phyloP scores from a whole-genome alignment of 352 stramenopile species.

The Pseudoperonospora humuli region DNA sequence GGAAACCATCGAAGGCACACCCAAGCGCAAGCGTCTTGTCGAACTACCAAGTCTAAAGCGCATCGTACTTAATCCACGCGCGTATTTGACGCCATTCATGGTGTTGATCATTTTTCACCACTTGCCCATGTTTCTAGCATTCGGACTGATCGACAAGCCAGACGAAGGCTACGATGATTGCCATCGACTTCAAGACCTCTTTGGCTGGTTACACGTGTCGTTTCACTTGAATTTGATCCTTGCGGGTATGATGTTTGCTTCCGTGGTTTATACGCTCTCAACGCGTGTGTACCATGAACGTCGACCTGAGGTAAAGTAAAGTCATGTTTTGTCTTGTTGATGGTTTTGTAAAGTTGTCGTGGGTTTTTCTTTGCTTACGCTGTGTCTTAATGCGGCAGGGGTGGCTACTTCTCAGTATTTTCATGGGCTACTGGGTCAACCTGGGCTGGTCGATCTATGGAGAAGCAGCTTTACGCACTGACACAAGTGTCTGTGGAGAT shows the following conservation, averaged over 20 bases:
- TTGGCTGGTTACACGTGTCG: slow-evolving; percentile 42
- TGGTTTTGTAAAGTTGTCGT: background rate
- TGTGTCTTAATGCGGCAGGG: slow-evolving; percentile 15
- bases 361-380: background rate
- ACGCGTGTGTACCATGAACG: slow-evolving; percentile 48
- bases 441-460: slow-evolving; percentile 54
- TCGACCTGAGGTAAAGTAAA: slow-evolving; percentile 41
- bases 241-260: slow-evolving; percentile 30
- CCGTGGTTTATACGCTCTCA: slow-evolving; percentile 40
- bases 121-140: slow-evolving; percentile 57
- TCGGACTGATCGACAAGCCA: slow-evolving; percentile 31
- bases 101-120: slow-evolving; percentile 54
- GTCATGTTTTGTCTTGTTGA: too few species aligned
- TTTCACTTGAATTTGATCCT: slow-evolving; percentile 47
- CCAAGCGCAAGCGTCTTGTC: slow-evolving; percentile 8
- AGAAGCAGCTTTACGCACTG: slow-evolving; percentile 36
- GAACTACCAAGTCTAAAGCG: slow-evolving; percentile 42
- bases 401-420: slow-evolving; percentile 47
- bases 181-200: slow-evolving; percentile 39
- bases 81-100: slow-evolving; percentile 57
- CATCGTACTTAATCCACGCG: slow-evolving; percentile 69
- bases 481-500: slow-evolving; percentile 44
- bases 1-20: slow-evolving; percentile 19
- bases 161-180: slow-evolving; percentile 32
- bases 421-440: slow-evolving; percentile 47